Evolutionary conservation across 2,329 filamentous ascomycete species (phyloP).

Genomic region (Verticillium klebahnii): DNA sequence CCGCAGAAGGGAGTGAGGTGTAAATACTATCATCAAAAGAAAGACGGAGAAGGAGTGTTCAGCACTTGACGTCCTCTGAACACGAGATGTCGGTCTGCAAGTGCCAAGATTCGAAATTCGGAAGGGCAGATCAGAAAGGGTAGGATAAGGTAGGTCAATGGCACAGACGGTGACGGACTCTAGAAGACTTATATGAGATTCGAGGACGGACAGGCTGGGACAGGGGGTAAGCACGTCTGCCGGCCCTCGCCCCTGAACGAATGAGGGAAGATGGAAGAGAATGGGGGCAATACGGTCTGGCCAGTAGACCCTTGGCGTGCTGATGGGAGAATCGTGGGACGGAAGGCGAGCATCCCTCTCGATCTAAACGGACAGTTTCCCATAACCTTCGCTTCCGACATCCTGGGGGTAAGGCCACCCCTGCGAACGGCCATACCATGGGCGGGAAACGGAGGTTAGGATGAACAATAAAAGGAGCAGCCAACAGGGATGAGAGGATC

Average conservation of each 20-base stretch:
- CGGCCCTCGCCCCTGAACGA: background rate
- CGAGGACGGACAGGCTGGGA: background rate
- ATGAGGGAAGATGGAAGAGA: background rate
- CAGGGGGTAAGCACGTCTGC: background rate
- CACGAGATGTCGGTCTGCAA: background rate
- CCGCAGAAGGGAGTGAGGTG: background rate
- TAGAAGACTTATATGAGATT: background rate
- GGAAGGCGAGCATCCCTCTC: background rate
- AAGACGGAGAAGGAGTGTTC: background rate
- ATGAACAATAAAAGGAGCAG: slow-evolving; percentile 1
- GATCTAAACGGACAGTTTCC: background rate
- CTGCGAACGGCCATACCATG: background rate
- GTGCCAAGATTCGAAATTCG: background rate
- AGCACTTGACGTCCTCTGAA: background rate
- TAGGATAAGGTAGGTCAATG: background rate
- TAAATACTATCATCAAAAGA: background rate
- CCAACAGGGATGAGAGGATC: slow-evolving; percentile 7
- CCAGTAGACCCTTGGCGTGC: background rate
- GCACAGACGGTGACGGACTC: background rate
- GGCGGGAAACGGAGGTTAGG: slow-evolving; percentile 6
- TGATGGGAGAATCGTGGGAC: background rate
- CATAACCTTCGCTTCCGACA: background rate
- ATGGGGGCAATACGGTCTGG: background rate
- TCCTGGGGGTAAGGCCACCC: background rate
- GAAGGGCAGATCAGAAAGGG: background rate